phyloP scores from a whole-genome alignment of 169 alveolate genomes.

The Theileria sp. region DNA sequence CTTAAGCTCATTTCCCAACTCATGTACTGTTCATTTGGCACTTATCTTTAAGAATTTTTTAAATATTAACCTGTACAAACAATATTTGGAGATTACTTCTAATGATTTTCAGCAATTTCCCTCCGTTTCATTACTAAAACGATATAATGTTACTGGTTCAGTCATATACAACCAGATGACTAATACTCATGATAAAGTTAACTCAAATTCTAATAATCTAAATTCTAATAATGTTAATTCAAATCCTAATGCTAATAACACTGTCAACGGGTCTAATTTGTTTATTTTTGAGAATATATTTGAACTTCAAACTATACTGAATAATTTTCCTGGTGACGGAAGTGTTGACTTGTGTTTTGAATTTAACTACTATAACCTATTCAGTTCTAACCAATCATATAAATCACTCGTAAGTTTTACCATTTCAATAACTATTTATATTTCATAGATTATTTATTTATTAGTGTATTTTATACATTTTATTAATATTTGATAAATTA shows the following conservation, averaged over 20 bases:
- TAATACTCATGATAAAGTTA: neutral
- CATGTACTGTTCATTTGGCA: constrained; percentile 37
- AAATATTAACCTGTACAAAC: constrained; percentile 18
- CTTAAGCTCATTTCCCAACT: constrained; percentile 36
- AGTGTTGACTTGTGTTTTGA: constrained; percentile 29
- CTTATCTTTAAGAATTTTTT: constrained; percentile 21
- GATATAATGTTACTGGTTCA: constrained; percentile 49
- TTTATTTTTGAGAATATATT: constrained; percentile 40
- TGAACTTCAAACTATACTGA: constrained; percentile 47
- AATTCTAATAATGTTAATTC: neutral
- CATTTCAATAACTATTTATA: too few relatives aligned
- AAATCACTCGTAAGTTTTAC: constrained; percentile 15
- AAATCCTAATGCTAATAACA: neutral
- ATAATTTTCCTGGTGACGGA: constrained; percentile 59
- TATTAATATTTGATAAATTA: neutral
- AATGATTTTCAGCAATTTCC: constrained; percentile 59
- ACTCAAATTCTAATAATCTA: neutral
- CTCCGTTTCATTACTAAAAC: constrained; percentile 46
- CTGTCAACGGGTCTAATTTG: neutral
- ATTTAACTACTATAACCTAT: constrained; percentile 40
- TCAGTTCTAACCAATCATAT: constrained; percentile 17
- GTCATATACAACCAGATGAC: constrained; percentile 27
- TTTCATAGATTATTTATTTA: too few relatives aligned
- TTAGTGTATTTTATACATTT: too few relatives aligned
- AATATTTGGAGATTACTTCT: constrained; percentile 54